Base-by-base conservation (phyloP, 768 basidiomycete species). In the Podaxis sp. region DNA sequence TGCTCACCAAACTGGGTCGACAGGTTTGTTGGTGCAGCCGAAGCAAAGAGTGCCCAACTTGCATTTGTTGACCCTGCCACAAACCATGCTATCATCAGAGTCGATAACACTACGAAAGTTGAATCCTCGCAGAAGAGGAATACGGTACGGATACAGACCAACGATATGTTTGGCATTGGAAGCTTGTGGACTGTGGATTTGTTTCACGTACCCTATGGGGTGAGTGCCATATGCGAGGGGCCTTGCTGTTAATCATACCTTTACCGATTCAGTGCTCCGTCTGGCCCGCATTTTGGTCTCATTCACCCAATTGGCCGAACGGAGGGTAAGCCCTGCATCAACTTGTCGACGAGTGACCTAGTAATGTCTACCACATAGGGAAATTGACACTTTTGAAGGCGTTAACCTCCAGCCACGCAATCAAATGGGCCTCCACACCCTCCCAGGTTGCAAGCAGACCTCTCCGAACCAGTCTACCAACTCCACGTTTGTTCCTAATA, bases 311-410 rank as follows among this genome's bases (percentile, higher is more conserved):
- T 25, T 89, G 88, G 87, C 88, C 88, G 2, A 67, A 68, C 9
- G 87, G 86, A 62, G 86, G 82, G 70, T 81, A 74, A 64, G 77
- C 40, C 27, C 5, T 28, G 21, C 18, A 6, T 48, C 2, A 14
- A 11, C 23, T 18, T 27, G 38, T 11, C 21, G 10, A 4, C 23
- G 14, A 42, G 27, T 9, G 23, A 38, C 28, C 27, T 21, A 14
- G 16, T 44, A 40, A 36, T 63, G 32, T 62, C 38, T 25, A 10
- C 5, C 18, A 48, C 13, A 25, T 42, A 77, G 79, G 27, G 87
- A 90, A 68, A 87, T 89, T 61, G 92, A 94, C 70, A 89, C 88
- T 10, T 82, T 93, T 59, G 92, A 94, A 70, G 88, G 85, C 28
- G 87, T 93, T 63, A 94, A 95, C 71, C 68, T 81, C 51, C 81